These are phyloP conservation scores for Scopulariopsis brevicaulis DNA, from an alignment of 2,329 filamentous ascomycete species.

Conservation along the genomic window DNA sequence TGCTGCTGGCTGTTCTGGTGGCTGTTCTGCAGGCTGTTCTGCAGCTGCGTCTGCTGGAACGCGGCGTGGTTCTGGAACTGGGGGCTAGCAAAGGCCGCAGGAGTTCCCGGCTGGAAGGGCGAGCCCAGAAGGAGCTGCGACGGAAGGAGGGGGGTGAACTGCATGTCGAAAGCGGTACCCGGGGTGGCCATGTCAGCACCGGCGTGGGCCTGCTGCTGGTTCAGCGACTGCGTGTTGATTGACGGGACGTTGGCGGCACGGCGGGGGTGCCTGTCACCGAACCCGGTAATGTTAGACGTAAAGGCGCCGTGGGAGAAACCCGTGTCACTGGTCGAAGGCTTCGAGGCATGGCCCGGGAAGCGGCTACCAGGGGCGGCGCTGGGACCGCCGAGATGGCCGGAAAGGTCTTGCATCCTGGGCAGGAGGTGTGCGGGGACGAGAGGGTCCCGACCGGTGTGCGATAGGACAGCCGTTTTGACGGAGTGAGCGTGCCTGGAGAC, in stretches of 20 bases:
- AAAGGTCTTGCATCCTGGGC: slow-evolving; percentile 77
- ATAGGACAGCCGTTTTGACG: slow-evolving; percentile 73
- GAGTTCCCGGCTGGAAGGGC: slow-evolving; percentile 92
- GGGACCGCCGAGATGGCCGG: slow-evolving; percentile 47
- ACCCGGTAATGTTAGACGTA: slow-evolving; percentile 63
- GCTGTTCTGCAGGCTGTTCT: slow-evolving; percentile 38
- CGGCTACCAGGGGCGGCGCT: slow-evolving; percentile 42
- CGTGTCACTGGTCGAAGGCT: slow-evolving; percentile 73
- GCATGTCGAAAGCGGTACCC: slow-evolving; percentile 89
- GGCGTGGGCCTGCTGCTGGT: slow-evolving; percentile 20
- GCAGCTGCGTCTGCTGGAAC: slow-evolving; percentile 51
- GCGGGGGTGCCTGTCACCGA: slow-evolving; percentile 77
- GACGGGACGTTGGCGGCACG: slow-evolving; percentile 73
- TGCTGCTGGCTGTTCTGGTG: slow-evolving; percentile 47
- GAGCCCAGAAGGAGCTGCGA: slow-evolving; percentile 91
- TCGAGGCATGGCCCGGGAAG: slow-evolving; percentile 61
- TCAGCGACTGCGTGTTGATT: slow-evolving; percentile 71
- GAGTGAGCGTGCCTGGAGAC: slow-evolving; percentile 40
- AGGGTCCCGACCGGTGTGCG: slow-evolving; percentile 68
- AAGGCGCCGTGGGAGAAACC: slow-evolving; percentile 92
- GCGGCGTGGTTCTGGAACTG: slow-evolving; percentile 79
- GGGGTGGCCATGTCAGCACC: slow-evolving; percentile 70
- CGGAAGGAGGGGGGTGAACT: slow-evolving; percentile 91
- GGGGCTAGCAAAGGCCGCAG: slow-evolving; percentile 77
- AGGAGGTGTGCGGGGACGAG: slow-evolving; percentile 79